Evolutionary conservation across 139 green algal species (phyloP), one percentile per base, ranked within the genome.

Genomic region (Chlamydomonas sphaeroides): DNA sequence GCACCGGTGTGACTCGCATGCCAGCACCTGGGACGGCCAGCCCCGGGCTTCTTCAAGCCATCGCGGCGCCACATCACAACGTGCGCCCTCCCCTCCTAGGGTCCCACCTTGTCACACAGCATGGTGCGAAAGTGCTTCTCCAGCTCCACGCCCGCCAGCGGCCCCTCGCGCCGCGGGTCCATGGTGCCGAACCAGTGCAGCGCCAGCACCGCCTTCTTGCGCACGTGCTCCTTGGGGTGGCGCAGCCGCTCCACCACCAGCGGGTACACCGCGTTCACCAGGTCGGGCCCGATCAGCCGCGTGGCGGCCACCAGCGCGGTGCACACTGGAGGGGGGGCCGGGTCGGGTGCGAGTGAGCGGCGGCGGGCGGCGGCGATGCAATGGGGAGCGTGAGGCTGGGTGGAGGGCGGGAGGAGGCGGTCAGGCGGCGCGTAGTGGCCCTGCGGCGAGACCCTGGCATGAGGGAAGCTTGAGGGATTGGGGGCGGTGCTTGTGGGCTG

Each of bases 141-240:
- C 39, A 97, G 49, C 68, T 97, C 93, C 32, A 91, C 62, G 71
- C 93, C 88, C 33, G 87, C 62, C 30, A 96, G 84, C 56, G 93
- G 56, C 18, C 91, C 88, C 41, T 95, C 86, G 17, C 79, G 73
- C 15, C 78, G 45, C 0, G 94, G 92, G 85, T 98, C 95, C 77
- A 98, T 85, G 78, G 93, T 90, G 61, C 88, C 75, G 65, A 94
- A 91, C 63, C 68, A 86, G 56, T 98, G 94, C 77, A 99, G 88
- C 25, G 92, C 95, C 92, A 99, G 95, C 39, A 98, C 89, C 11
- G 97, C 95, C 83, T 99, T 99, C 82, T 98, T 99, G 74, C 96
- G 93, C 32, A 99, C 96, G 36, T 93, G 67, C 74, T 98, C 94
- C 62, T 91, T 91, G 72, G 65, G 91, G 88, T 91, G 87, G 33